Base-by-base conservation (phyloP, 345 rosid genomes). In the Linum tenue region DNA sequence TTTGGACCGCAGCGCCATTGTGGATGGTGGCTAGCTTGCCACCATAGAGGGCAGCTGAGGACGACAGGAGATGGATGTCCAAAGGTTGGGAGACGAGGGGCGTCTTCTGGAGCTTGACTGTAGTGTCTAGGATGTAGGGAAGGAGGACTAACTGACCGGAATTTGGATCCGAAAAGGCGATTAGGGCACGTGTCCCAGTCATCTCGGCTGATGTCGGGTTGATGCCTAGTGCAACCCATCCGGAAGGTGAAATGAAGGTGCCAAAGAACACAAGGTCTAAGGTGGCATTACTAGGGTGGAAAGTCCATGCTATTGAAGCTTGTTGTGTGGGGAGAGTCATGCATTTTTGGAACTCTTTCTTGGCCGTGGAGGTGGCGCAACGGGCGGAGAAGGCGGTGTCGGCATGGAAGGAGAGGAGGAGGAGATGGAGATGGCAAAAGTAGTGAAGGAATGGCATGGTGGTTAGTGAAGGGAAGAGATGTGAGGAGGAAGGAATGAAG, bases 181-280 rank as follows among this genome's bases (percentile, higher is more conserved):
- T 61, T 0, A 91, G 78, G 17, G 92, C 92, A 0, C 92, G 82
- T 1, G 97, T 85, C 0, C 99, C 97, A 0, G 96, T 85, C 99
- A 94, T 94, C 70, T 87, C 85, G 0, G 97, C 64, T 1, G 95
- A 78, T 5, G 78, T 69, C 1, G 91, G 97, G 66, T 94, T 94
- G 9, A 94, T 83, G 0, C 99, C 99, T 80, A 81, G 82, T 0
- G 91, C 99, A 0, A 90, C 99, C 99, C 99, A 94, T 0, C 99
- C 97, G 17, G 99, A 90, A 31, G 96, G 97, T 2, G 97, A 94
- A 39, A 94, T 90, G 67, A 90, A 94, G n/a, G 87, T 82, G 57
- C 97, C 95, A 37, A 85, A 88, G 86, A 94, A 94, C 48, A 83
- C 86, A 43, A 94, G 74, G 83, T 94, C 99, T 7, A 94, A 72